These are phyloP conservation scores for Albizia julibrissin DNA, from an alignment of 306 rosid genomes.

Conservation along the genomic window DNA sequence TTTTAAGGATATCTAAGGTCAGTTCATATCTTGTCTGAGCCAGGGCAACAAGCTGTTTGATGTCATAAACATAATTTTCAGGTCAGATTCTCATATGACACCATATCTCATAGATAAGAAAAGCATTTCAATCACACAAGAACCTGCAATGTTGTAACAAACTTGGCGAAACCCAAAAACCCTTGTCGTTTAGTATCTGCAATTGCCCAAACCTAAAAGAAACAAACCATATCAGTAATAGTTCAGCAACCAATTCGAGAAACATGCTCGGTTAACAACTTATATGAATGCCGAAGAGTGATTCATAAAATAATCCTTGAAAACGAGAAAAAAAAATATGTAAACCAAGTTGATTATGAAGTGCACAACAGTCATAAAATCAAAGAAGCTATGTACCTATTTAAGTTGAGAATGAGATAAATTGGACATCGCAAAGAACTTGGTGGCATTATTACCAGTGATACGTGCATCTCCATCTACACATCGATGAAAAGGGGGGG, in stretches of 20 bases:
- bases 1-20: constrained; percentile 57
- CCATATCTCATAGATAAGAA: background rate
- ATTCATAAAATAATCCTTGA: background rate
- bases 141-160: constrained; percentile 88
- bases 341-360: too few species aligned
- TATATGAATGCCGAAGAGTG: background rate
- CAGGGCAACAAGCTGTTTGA: constrained; percentile 64
- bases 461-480: too few species aligned
- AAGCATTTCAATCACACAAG: too few species aligned
- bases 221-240: background rate
- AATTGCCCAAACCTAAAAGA: constrained; percentile 72
- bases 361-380: too few species aligned
- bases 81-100: background rate
- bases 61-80: constrained; percentile 6
- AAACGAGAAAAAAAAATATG: too few species aligned
- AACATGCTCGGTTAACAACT: background rate
- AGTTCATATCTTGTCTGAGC: constrained; percentile 79
- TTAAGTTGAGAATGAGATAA: too few species aligned
- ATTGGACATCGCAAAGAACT: too few species aligned
- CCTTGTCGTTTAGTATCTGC: constrained; percentile 82
- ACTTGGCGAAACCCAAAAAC: constrained; percentile 65
- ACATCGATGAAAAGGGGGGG: too few species aligned
- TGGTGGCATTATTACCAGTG: too few species aligned
- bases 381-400: too few species aligned
- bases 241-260: too few species aligned